A percentile compares a stretch with the other conserved stretches of the same genome.
Conservation (phyloP, 352 stramenopile genomes). For the Pythium brassicae region DNA sequence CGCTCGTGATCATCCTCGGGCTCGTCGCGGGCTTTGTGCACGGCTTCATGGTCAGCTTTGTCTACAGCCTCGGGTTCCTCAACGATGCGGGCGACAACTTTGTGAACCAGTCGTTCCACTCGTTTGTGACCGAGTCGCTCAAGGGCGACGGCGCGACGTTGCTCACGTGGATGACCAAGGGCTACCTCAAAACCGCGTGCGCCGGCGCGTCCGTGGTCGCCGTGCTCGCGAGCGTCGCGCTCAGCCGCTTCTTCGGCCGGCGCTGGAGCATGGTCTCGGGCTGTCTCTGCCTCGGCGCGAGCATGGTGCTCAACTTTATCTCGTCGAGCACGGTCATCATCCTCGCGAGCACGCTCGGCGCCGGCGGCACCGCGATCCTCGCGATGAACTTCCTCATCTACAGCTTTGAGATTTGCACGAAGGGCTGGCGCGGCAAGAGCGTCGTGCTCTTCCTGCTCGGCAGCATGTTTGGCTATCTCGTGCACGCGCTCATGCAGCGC, state of each 20-base stretch:
- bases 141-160: slow-evolving; percentile 29
- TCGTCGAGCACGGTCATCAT: slow-evolving; percentile 49
- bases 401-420: slow-evolving; percentile 85
- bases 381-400: slow-evolving; percentile 76
- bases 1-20: slow-evolving; percentile 71
- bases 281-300: slow-evolving; percentile 38
- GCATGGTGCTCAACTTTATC: slow-evolving; percentile 59
- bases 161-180: slow-evolving; percentile 41
- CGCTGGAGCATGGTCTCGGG: slow-evolving; percentile 59
- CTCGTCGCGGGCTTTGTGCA: slow-evolving; percentile 73
- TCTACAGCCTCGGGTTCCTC: slow-evolving; percentile 67
- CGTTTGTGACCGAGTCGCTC: slow-evolving; percentile 45
- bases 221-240: slow-evolving; percentile 40
- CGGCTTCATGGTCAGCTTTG: slow-evolving; percentile 69
- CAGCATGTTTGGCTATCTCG: slow-evolving; percentile 61
- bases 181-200: slow-evolving; percentile 54
- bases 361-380: slow-evolving; percentile 59
- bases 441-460: slow-evolving; percentile 79
- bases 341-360: slow-evolving; percentile 41
- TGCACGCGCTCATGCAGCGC: slow-evolving; percentile 53
- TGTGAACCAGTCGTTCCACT: slow-evolving; percentile 74
- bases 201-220: slow-evolving; percentile 45
- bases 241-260: slow-evolving; percentile 59
- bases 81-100: slow-evolving; percentile 71
- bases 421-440: slow-evolving; percentile 83